These are phyloP conservation scores for Polychytrium aggregatum DNA, from an alignment of 192 early-diverging fungal species.

Conservation along the genomic window DNA sequence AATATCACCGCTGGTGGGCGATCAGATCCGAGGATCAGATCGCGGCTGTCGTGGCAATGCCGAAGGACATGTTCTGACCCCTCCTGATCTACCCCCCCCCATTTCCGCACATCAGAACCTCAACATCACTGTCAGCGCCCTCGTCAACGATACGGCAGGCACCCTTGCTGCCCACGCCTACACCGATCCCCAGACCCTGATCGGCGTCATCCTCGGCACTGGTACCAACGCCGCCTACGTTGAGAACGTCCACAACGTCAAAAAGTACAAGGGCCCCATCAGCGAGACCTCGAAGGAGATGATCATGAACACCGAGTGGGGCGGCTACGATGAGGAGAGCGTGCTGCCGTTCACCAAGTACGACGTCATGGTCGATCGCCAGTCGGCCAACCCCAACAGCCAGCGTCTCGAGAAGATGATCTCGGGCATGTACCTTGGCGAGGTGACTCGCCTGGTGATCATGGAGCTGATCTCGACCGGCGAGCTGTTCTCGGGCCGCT, in stretches of 20 bases:
- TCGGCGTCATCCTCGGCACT: conserved; percentile 86
- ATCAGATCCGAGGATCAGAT: too few relatives aligned
- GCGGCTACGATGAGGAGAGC: conserved; percentile 71
- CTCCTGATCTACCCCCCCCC: too few relatives aligned
- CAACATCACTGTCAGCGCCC: conserved; percentile 67
- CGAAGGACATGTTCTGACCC: neutral
- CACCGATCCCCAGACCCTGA: conserved; percentile 61
- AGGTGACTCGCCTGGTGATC: conserved; percentile 68
- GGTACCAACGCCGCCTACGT: conserved; percentile 96
- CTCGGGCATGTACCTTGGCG: conserved; percentile 89
- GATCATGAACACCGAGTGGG: conserved; percentile 95
- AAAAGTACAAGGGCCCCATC: conserved; percentile 54
- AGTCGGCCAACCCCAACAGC: conserved; percentile 64
- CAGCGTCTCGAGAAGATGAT: conserved; percentile 98
- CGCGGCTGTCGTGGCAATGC: too few relatives aligned
- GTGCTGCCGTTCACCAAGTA: conserved; percentile 79
- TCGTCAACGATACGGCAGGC: conserved; percentile 95
- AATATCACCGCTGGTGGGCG: too few relatives aligned
- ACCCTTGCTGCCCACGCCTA: conserved; percentile 86
- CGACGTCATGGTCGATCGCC: conserved; percentile 71
- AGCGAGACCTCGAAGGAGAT: conserved; percentile 46
- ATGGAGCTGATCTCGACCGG: conserved; percentile 74
- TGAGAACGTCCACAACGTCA: conserved; percentile 62
- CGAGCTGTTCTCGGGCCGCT: conserved; percentile 58
- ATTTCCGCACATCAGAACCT: conserved; percentile 35